A percentile compares a stretch with the other conserved stretches of the same genome.
These are phyloP conservation scores for Chamaecyparis obtusa DNA, from an alignment of 75 land plant species.

Conservation along the genomic window DNA sequence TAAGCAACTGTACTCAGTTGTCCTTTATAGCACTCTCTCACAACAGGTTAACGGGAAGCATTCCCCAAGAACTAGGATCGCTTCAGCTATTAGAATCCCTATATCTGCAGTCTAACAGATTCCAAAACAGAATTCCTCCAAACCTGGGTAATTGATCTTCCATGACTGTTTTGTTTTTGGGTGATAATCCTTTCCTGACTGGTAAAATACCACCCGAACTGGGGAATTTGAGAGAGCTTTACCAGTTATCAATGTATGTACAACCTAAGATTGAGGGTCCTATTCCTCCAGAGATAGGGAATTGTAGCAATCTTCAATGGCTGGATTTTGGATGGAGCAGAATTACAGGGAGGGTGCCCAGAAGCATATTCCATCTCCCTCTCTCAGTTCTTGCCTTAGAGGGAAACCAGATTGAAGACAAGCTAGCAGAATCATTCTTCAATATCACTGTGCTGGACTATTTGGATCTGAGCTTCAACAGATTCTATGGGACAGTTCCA, in stretches of 20 bases:
- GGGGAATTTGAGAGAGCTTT: too few species aligned
- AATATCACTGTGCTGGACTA: background rate
- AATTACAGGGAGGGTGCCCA: conserved; percentile 4
- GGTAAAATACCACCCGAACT: conserved; percentile 18
- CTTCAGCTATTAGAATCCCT: conserved; percentile 41
- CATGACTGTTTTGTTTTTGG: conserved; percentile 13
- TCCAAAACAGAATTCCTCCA: conserved; percentile 24
- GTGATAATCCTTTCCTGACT: conserved; percentile 30
- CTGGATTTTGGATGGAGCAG: background rate
- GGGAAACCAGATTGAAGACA: background rate
- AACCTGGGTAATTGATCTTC: too few species aligned
- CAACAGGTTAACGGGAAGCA: background rate
- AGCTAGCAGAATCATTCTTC: background rate
- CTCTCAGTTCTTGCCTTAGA: too few species aligned
- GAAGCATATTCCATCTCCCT: background rate
- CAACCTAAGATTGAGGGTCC: too few species aligned
- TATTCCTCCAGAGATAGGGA: conserved; percentile 37
- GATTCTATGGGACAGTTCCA: background rate
- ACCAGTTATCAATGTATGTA: too few species aligned
- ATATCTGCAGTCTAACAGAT: conserved; percentile 48
- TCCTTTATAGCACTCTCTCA: background rate
- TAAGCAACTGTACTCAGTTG: background rate
- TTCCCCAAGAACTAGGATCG: conserved; percentile 19
- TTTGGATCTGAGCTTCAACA: background rate
- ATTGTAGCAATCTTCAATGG: background rate